Evolutionary conservation across 2,329 filamentous ascomycete genomes (phyloP), one percentile per base, ranked within the genome.

Genomic region (Fusarium transvaalense): DNA sequence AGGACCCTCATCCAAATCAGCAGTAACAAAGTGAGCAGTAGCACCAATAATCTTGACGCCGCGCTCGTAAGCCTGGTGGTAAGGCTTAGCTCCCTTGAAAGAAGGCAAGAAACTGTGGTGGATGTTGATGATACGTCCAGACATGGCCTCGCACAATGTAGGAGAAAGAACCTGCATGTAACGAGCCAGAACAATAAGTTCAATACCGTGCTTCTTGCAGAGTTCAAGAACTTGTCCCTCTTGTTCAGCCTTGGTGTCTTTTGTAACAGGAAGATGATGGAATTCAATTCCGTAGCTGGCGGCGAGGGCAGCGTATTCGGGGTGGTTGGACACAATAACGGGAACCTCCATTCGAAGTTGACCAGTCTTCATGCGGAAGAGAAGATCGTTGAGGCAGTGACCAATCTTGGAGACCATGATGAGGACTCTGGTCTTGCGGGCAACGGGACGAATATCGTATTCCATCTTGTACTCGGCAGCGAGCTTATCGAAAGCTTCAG

Each of bases 391-490:
- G 55, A 95, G 84, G 78, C 92, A 95, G 83, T 95, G 92, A 10
- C 92, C 92, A 74, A 93, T 94, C 83, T 94, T 94, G 75, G 92
- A 94, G 31, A 95, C 92, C 92, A 96, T 95, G 83, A 96, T 93
- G 73, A 96, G 83, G 48, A 94, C 90, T 69, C 89, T 87, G 59
- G 90, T 89, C 82, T 93, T 94, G 74, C 89, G 84, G 50, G 88
- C 81, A 14, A 89, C 86, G 5, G 91, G 87, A 15, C 89, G 86
- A 72, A 96, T 85, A 72, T 92, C 85, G 81, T 91, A 93, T 73
- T 88, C 83, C 89, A 93, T 91, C 60, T 83, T 76, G 80, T 93
- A 87, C 27, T 89, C 83, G 52, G 81, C 73, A 5, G 90, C 90
- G 53, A 93, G 87, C 41, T 83, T 79, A 29, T 82, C 80, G 72